These are phyloP conservation scores for Articulospora tetracladia DNA, from an alignment of 495 filamentous ascomycete genomes.

Conservation along the genomic window DNA sequence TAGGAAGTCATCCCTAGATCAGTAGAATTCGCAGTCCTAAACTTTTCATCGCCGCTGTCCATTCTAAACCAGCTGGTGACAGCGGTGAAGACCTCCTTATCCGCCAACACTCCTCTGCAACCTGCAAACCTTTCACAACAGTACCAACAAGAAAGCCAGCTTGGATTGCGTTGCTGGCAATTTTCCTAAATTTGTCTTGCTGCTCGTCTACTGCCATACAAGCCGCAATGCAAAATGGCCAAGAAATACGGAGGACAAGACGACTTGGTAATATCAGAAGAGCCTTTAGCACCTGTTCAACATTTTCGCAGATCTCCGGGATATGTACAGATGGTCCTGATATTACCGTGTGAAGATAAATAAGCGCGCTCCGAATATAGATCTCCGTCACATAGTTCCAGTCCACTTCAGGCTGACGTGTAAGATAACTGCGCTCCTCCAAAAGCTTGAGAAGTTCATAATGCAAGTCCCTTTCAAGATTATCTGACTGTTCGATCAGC, in stretches of 20 bases:
- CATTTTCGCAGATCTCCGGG: slow-evolving; percentile 2
- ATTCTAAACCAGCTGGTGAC: not conserved
- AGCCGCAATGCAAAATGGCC: not conserved
- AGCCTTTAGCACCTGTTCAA: not conserved
- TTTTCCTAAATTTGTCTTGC: not conserved
- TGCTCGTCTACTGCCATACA: not conserved
- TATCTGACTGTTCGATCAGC: not conserved
- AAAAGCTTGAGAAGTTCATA: too few relatives aligned
- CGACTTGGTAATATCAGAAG: not conserved
- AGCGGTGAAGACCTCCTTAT: not conserved
- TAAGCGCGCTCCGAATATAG: not conserved
- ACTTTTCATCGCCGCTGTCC: not conserved
- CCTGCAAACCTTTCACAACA: not conserved
- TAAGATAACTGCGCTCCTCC: not conserved
- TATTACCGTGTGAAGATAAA: slow-evolving; percentile 1
- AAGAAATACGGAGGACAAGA: not conserved
- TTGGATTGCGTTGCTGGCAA: not conserved
- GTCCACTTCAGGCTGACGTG: not conserved
- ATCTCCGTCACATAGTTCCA: not conserved
- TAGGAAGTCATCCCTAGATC: not conserved
- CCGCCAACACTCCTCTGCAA: not conserved
- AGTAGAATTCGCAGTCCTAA: not conserved
- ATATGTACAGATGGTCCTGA: not conserved
- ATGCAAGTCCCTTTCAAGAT: not conserved
- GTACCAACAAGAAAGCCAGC: not conserved